phyloP scores from a whole-genome alignment of 2,329 filamentous ascomycete genomes.

The Paradendryphiella salina region DNA sequence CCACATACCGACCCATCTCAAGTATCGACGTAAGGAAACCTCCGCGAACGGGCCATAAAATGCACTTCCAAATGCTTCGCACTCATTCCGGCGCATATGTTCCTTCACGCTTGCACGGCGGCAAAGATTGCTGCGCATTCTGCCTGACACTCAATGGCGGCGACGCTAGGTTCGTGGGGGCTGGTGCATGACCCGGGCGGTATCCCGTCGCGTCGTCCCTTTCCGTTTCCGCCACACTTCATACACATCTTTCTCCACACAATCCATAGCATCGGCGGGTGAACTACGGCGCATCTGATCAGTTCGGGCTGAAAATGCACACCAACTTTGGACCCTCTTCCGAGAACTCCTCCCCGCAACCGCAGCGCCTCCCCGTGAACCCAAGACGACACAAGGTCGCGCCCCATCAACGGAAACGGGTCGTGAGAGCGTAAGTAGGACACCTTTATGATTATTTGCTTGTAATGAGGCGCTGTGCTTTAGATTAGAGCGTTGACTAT shows the following conservation, averaged over 20 bases:
- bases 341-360: constrained; percentile 16
- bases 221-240: constrained; percentile 6
- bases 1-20: too few species aligned
- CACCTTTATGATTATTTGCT: not conserved
- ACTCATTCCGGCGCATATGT: not conserved
- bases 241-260: constrained; percentile 6
- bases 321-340: constrained; percentile 11
- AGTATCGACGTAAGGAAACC: too few species aligned
- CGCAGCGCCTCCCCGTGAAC: constrained; percentile 28
- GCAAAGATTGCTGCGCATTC: not conserved
- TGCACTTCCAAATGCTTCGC: too few species aligned
- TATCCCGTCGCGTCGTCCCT: constrained; percentile 6
- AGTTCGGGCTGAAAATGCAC: constrained; percentile 16
- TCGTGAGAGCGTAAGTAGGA: constrained; percentile 28
- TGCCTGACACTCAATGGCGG: not conserved
- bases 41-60: too few species aligned
- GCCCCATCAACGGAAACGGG: constrained; percentile 28
- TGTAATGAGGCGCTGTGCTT: not conserved
- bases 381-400: constrained; percentile 31
- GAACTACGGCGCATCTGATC: constrained; percentile 9
- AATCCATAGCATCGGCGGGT: constrained; percentile 7
- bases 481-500: not conserved
- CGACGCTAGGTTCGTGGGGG: constrained; percentile 2
- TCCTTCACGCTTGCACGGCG: too few species aligned
- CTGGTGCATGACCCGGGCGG: constrained; percentile 1